Conservation (phyloP, 225 moss, liverwort and hornwort genomes). For the Takakia lepidozioides region DNA sequence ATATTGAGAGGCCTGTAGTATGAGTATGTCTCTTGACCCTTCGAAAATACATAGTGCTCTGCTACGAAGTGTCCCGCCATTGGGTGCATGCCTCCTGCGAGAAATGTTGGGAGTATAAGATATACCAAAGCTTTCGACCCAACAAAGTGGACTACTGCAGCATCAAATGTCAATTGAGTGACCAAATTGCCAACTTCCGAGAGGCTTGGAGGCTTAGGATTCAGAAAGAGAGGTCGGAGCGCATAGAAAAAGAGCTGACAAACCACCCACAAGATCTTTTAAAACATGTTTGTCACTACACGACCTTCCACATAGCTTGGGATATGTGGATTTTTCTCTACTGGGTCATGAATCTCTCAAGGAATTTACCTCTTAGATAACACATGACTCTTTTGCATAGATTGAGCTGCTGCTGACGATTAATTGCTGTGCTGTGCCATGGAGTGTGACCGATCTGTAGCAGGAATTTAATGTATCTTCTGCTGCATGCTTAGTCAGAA, state of each 20-base stretch:
- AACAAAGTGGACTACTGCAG: constrained; percentile 33
- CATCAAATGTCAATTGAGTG: constrained; percentile 59
- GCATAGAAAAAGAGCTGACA: constrained; percentile 98
- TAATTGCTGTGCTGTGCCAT: too few species aligned
- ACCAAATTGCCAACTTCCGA: constrained; percentile 84
- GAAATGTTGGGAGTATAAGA: constrained; percentile 78
- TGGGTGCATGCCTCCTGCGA: constrained; percentile 97
- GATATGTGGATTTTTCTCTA: too few species aligned
- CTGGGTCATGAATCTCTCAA: too few species aligned
- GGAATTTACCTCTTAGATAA: too few species aligned
- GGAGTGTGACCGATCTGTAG: too few species aligned
- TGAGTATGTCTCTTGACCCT: constrained; percentile 94
- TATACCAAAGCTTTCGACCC: constrained; percentile 75
- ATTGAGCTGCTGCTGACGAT: too few species aligned
- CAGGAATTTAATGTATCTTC: too few species aligned
- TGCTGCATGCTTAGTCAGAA: too few species aligned
- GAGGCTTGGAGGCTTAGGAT: constrained; percentile 77
- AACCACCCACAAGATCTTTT: constrained; percentile 69
- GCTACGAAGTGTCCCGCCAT: constrained; percentile 94
- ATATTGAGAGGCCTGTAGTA: constrained; percentile 88
- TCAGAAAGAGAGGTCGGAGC: constrained; percentile 79
- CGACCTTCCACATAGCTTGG: constrained; percentile 85
- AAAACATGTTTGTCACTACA: constrained; percentile 53
- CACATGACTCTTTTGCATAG: too few species aligned
- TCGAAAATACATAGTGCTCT: constrained; percentile 80